phyloP scores from a whole-genome alignment of 2,329 filamentous ascomycete genomes.

The Diaporthe longicolla region DNA sequence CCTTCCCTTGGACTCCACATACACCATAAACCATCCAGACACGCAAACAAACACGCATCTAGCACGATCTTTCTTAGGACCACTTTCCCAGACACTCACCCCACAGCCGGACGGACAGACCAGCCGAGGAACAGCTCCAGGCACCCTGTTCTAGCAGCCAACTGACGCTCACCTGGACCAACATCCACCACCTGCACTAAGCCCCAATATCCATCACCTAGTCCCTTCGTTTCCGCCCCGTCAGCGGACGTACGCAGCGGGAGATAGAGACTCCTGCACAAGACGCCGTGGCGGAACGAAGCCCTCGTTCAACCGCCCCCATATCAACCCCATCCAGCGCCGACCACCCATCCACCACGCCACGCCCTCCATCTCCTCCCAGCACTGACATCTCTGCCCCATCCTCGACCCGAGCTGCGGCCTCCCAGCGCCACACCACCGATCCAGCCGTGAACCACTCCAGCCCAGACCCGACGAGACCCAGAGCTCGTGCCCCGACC shows the following conservation, averaged over 20 bases:
- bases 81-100: not conserved
- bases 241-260: conserved; percentile 40
- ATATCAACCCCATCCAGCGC: conserved; percentile 73
- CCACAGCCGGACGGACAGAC: not conserved
- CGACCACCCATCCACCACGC: conserved; percentile 76
- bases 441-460: conserved; percentile 45
- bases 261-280: conserved; percentile 57
- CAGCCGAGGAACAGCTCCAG: not conserved
- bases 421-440: conserved; percentile 45
- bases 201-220: not conserved
- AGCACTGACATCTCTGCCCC: conserved; percentile 62
- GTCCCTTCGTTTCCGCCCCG: conserved; percentile 34
- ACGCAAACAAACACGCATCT: not conserved
- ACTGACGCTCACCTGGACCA: not conserved
- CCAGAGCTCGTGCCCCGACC: conserved; percentile 46
- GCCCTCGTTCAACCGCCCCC: conserved; percentile 60
- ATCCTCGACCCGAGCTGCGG: conserved; percentile 45
- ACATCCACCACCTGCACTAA: not conserved
- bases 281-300: conserved; percentile 82
- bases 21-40: not conserved
- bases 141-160: conserved; percentile 1
- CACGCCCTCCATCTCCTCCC: conserved; percentile 63
- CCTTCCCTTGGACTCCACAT: conserved; percentile 17
- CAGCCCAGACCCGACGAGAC: conserved; percentile 30
- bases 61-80: not conserved